Conservation (phyloP, 371 early-diverging fungal genomes). For the Rhizomucor pusillus region DNA sequence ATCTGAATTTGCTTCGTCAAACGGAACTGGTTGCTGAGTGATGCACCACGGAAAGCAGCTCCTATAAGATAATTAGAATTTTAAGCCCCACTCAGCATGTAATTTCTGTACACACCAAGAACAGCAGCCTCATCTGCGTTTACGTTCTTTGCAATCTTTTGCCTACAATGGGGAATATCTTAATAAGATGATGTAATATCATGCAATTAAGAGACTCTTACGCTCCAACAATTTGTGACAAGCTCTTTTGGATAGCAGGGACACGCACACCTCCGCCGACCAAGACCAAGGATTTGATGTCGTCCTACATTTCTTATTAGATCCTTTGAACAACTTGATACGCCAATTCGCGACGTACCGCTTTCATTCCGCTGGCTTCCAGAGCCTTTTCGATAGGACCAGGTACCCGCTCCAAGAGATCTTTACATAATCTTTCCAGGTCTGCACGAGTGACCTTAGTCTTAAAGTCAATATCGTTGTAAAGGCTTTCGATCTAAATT, state of each 20-base stretch:
- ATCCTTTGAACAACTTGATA: neutral
- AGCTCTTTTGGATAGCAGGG: conserved; percentile 75
- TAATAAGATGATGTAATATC: neutral
- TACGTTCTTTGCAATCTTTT: conserved; percentile 89
- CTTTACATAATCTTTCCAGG: conserved; percentile 66
- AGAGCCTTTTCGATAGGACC: conserved; percentile 75
- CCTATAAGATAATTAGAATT: conserved; percentile 29
- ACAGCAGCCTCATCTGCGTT: conserved; percentile 97
- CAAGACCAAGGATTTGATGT: conserved; percentile 85
- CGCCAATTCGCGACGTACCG: conserved; percentile 48
- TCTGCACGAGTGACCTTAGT: conserved; percentile 73
- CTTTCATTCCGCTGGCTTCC: conserved; percentile 59
- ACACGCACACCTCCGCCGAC: conserved; percentile 94
- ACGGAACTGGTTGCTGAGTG: conserved; percentile 82
- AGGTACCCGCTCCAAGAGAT: conserved; percentile 70
- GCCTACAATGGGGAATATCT: conserved; percentile 25
- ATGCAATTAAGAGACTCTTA: conserved; percentile 25
- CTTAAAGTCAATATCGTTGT: conserved; percentile 85
- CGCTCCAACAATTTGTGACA: conserved; percentile 76
- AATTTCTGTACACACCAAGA: conserved; percentile 47
- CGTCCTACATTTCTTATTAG: conserved; percentile 24
- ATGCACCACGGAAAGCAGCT: conserved; percentile 90
- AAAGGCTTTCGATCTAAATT: conserved; percentile 77
- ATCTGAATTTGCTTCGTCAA: conserved; percentile 80
- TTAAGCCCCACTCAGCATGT: neutral